Evolutionary conservation across 495 filamentous ascomycete species (phyloP).

Genomic region (Talaromyces stipitatus): DNA sequence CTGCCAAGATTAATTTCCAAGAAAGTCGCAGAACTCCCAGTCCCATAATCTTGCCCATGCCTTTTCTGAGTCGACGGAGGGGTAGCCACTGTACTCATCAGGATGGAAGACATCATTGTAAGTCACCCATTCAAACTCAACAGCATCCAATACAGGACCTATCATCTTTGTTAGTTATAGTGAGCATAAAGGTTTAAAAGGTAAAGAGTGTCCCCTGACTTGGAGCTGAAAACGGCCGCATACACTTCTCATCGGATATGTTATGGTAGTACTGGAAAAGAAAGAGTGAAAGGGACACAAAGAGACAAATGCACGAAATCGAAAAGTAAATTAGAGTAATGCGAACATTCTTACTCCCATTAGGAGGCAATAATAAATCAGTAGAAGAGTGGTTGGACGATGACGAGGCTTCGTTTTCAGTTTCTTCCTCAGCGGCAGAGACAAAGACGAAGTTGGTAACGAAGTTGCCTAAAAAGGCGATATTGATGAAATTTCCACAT

Average conservation of each 20-base stretch:
- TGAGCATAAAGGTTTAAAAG: not conserved
- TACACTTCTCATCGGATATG: not conserved
- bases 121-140: constrained; percentile 9
- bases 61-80: constrained; percentile 1
- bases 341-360: not conserved
- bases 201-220: not conserved
- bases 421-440: not conserved
- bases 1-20: not conserved
- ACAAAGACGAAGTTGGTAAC: not conserved
- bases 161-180: not conserved
- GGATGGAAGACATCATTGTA: constrained; percentile 3
- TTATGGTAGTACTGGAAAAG: not conserved
- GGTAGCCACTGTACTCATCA: constrained; percentile 7
- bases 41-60: constrained; percentile 7
- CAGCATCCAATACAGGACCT: constrained; percentile 2
- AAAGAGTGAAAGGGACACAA: constrained; percentile 1
- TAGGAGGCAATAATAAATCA: not conserved
- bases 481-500: not conserved
- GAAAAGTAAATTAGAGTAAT: not conserved
- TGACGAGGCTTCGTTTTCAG: not conserved
- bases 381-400: not conserved
- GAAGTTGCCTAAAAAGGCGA: not conserved
- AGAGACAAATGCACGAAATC: not conserved
- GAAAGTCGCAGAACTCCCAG: constrained; percentile 1
- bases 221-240: not conserved